Percentiles rank a stretch among this genome's conserved stretches.
Evolutionary conservation across 129 eudicot species (phyloP).

Genomic region (Daucus carota): DH1_v3.0 NC_030383.2:10699501-10700000

Average conservation of each 20-base stretch:
- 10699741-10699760: neutral
- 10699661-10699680: slow-evolving; percentile 32
- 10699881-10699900: neutral
- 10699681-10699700: neutral
- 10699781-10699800: neutral
- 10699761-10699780: neutral
- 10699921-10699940: neutral
- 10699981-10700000: neutral
- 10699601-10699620: slow-evolving; percentile 59
- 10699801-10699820: neutral
- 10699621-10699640: slow-evolving; percentile 94
- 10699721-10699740: neutral
- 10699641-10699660: slow-evolving; percentile 94
- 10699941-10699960: neutral
- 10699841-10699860: neutral
- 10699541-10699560: slow-evolving; percentile 83
- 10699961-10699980: neutral
- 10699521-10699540: slow-evolving; percentile 76
- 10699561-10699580: slow-evolving; percentile 41
- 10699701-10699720: neutral
- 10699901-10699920: neutral
- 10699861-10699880: neutral
- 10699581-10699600: slow-evolving; percentile 42
- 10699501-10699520: slow-evolving; percentile 44
- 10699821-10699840: neutral